Base-by-base conservation (phyloP, 73 alveolate genomes). In the Breviolum minutum region DNA sequence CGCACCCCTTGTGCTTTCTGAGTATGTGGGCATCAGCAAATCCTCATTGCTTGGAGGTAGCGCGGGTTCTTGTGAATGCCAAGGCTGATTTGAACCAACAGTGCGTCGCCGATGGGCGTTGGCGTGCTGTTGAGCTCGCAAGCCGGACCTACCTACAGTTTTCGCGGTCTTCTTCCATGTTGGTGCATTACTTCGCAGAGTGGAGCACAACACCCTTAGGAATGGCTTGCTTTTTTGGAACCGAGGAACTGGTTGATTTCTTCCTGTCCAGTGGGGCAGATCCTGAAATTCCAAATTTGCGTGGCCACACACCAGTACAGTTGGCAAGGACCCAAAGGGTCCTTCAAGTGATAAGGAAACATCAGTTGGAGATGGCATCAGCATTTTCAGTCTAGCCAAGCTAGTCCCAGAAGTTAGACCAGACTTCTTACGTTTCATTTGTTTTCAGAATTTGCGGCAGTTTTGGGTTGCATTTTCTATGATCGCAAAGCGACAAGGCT, bases 141-240 rank as follows among this genome's bases (percentile, higher is more conserved):
- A 83, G 92, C 26, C 70, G 92, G 54, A 73, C 92, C 92, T 83
- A 83, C 61, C 92, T 83, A 22, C 92, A 60, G 7, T 17, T 48
- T 22, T 20, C 40, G 13, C 26, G 10, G 54, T 83, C 92, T 24
- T 83, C 86, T 89, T 70, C 96, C 66, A 32, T 70, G 63, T 61
- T 89, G 96, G 74, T 89, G 85, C 66, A 73, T 61, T 89, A 40
- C 74, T 32, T 69, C 20, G 96, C 96, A 14, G 96, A 89, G 86
- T 32, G 69, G 85, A 70, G 96, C 86, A 89, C 96, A 27, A 89
- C 96, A 64, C 86, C 96, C 24, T 74, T 89, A 60, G 96, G 96
- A 29, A 70, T 74, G 76, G 96, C 96, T 40, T 89, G 87, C 62
- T 20, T 22, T 54, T 89, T 69, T 74, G 96, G 96, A 69, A 69